phyloP scores from a whole-genome alignment of 345 rosid genomes.

The Arabidopsis suecica region DNA sequence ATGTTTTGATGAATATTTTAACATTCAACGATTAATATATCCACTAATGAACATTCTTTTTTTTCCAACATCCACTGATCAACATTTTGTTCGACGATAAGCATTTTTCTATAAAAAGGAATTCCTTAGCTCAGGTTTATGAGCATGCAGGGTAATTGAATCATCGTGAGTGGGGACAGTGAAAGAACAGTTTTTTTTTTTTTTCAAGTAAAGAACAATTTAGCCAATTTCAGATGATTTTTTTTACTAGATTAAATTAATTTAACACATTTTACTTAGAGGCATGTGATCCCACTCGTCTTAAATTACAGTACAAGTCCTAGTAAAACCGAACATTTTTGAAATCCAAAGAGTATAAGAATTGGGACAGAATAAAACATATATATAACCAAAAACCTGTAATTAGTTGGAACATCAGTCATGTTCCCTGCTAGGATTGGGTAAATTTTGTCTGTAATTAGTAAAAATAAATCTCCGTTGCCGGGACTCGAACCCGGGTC shows the following conservation, averaged over 20 bases:
- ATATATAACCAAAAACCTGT: no score
- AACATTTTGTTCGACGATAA: neutral
- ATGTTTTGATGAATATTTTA: neutral
- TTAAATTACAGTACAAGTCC: neutral
- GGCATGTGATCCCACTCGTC: neutral
- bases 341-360: neutral
- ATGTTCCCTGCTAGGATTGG: no score
- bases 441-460: no score
- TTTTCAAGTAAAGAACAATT: neutral
- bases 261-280: neutral
- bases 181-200: neutral
- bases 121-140: neutral
- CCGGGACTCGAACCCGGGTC: conserved; percentile 73
- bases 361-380: neutral
- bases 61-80: neutral
- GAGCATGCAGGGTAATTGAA: neutral
- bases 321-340: neutral
- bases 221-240: neutral
- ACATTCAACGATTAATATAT: neutral
- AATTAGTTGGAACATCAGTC: no score
- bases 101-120: neutral
- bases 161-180: neutral
- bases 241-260: neutral
- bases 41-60: neutral
- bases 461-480: conserved; percentile 47